Base-by-base conservation (phyloP, 306 rosid species). In the Gastrolobium bilobum region DNA sequence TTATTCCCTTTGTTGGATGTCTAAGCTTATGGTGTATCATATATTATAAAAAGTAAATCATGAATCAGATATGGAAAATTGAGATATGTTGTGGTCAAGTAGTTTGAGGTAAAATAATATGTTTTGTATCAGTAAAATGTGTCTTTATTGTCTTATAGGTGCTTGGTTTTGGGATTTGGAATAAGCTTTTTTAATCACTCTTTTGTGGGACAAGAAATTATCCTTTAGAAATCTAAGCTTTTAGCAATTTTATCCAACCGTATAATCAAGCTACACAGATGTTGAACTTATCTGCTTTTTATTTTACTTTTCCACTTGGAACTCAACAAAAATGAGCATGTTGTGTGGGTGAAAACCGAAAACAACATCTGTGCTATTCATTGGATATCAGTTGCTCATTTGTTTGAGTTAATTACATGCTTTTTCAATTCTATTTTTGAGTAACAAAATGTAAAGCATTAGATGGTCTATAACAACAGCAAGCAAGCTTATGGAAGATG, bases 61-160 rank as follows among this genome's bases (percentile, higher is more conserved):
- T 66, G 40, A 26, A 15, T 26, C 50, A 73, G 33, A 57, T 73
- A 73, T 56, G 31, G 29, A 72, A 6, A 42, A 13, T 57, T 57
- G 64, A 7, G 37, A 29, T 40, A 42, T 26, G 31, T 26, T 39
- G 42, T 30, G 56, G 15, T 73, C 52, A 57, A 30, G 57, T 30
- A n/a, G 43, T 57, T 30, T 42, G 34, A 11, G 37, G 11, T 56
- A 26, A 13, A 13, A 37, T 37, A 6, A 30, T 20, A 20, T 15
- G 10, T 30, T 42, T 7, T 30, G 42, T 63, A 20, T 38, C 69
- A 1, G 33, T 7, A 64, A 39, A 39, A 39, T 38, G 34, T 63
- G 42, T 38, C 10, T 13, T 9, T 52, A 10, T 11, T 57, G 43
- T 10, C 15, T 43, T 29, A 57, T 51, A 10, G 10, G 51, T 35